phyloP scores from a whole-genome alignment of 148 eudicot species.

The Talinum fruticosum region DNA sequence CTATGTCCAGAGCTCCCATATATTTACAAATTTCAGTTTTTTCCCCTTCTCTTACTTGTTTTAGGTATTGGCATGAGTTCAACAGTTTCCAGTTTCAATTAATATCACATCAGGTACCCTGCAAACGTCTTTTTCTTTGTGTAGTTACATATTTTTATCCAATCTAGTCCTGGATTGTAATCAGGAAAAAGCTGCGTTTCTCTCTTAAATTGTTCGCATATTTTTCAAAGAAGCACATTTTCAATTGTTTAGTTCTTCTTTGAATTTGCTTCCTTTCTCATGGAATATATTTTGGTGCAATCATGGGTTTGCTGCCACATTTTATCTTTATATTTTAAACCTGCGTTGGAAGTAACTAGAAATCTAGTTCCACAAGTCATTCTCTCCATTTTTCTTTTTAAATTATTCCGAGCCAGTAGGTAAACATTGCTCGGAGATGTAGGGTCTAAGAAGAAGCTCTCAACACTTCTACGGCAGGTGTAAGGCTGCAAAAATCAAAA shows the following conservation, averaged over 20 bases:
- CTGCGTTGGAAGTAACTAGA: neutral
- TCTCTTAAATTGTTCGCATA: neutral
- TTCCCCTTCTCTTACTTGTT: slow-evolving; percentile 5
- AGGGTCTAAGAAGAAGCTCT: neutral
- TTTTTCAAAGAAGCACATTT: neutral
- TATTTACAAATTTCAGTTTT: neutral
- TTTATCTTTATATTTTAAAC: neutral
- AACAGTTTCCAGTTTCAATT: slow-evolving; percentile 94
- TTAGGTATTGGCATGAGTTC: slow-evolving; percentile 96
- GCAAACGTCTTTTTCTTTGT: slow-evolving; percentile 13
- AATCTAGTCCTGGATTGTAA: neutral
- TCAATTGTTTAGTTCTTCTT: neutral
- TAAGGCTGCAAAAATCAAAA: no score
- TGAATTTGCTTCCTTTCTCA: neutral
- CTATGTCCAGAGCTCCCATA: neutral
- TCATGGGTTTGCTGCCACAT: slow-evolving; percentile 5
- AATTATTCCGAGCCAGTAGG: neutral
- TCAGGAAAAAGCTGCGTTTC: neutral
- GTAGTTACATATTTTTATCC: neutral
- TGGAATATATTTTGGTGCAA: neutral
- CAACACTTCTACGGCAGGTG: neutral
- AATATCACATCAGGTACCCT: slow-evolving; percentile 86
- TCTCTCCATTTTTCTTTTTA: neutral
- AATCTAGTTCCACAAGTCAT: neutral
- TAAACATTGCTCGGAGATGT: neutral